Conservation (phyloP, 148 eudicot species). For the Camellia japonica region DNA sequence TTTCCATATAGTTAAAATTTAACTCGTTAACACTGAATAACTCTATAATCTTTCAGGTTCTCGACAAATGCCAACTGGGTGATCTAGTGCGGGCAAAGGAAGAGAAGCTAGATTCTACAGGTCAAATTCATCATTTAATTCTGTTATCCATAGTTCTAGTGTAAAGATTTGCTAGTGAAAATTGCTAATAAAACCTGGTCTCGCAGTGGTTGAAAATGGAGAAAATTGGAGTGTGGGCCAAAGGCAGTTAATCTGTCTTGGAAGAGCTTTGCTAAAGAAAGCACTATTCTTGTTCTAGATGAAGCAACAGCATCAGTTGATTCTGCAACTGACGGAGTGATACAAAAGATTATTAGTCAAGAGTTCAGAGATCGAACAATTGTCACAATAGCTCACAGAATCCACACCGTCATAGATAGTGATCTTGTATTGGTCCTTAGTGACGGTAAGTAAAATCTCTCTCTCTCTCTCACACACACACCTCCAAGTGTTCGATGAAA, state of each 20-base stretch:
- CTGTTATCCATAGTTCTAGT: neutral
- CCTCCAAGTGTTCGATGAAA: neutral
- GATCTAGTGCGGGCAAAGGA: constrained; percentile 70
- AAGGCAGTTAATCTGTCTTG: constrained; percentile 91
- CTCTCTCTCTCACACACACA: neutral
- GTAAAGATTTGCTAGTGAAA: neutral
- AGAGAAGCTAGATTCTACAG: constrained; percentile 71
- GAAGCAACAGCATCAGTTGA: constrained; percentile 99
- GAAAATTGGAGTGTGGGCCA: constrained; percentile 99
- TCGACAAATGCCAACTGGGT: constrained; percentile 91
- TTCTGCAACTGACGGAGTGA: constrained; percentile 85
- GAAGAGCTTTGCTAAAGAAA: constrained; percentile 86
- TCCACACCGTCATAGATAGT: constrained; percentile 91
- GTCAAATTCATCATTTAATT: constrained; percentile 28
- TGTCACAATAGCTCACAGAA: constrained; percentile 96
- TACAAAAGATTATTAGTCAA: constrained; percentile 74
- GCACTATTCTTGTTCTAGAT: constrained; percentile 78
- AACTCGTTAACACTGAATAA: neutral
- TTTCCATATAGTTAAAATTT: neutral
- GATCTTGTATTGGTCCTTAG: constrained; percentile 90
- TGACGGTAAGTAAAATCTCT: constrained; percentile 56
- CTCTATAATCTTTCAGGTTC: constrained; percentile 46
- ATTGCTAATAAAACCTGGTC: constrained; percentile 16
- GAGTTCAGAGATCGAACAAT: constrained; percentile 82
- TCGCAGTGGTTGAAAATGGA: constrained; percentile 87